Base-by-base conservation (phyloP, 495 filamentous ascomycete genomes). In the Xylaria cubensis region DNA sequence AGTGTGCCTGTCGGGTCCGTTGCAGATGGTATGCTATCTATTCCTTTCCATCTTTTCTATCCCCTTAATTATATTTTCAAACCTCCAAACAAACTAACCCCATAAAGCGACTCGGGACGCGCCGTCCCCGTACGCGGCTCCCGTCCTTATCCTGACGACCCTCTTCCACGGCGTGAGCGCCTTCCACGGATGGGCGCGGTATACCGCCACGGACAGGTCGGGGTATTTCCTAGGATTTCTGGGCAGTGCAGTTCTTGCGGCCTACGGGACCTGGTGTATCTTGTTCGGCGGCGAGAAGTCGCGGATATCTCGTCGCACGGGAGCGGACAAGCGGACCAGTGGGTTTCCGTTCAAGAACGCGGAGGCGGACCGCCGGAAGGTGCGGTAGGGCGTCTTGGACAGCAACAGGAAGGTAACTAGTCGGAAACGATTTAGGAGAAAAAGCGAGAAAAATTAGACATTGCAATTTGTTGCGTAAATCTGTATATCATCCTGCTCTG, bases 261-360 rank as follows among this genome's bases (percentile, higher is more conserved):
- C 84, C 3, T 78, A 93, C 21, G 94, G 91, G 5, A 75, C 91
- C 10, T 97, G 92, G 93, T 90, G 90, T 74, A 74, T 94, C 64
- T 75, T 97, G 51, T 97, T 97, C 77, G 92, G 86, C 1, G 90
- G 84, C 50, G 88, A 86, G 29, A 81, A 88, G 73, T 89, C 88
- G 2, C 82, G 84, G 65, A 90, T 94, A 63, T 91, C 87, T 76
- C 84, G 87, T 71, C 88, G 87, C 79, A 95, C 92, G 0, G 93
- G 93, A 0, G 92, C 89, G 6, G 94, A 96, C 78, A 93, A 93
- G 84, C 86, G 92, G 76, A 93, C 89, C 17, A 89, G 91, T 70
- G 91, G 92, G 34, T 97, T 91, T 76, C 94, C 94, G n/a, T 97
- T 95, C 76, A 88, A 86, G 76, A 97, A 95, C 24, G 39, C 50